Percentiles rank a stretch among this genome's conserved stretches.
These are phyloP conservation scores for Vitis vinifera DNA, from an alignment of 164 flowering plant species.

Conservation along the genomic window ASM3070453v1 NC_081809.1:9913001-9913500, in stretches of 20 bases:
- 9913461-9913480: not conserved
- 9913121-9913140: no score
- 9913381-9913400: slow-evolving; percentile 1
- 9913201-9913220: slow-evolving; percentile 16
- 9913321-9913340: slow-evolving; percentile 3
- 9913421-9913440: not conserved
- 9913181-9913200: not conserved
- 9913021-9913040: no score
- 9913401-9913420: not conserved
- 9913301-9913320: not conserved
- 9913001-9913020: no score
- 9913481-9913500: not conserved
- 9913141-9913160: no score
- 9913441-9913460: not conserved
- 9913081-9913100: no score
- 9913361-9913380: slow-evolving; percentile 6
- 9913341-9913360: slow-evolving; percentile 14
- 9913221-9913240: slow-evolving; percentile 19
- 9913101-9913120: no score
- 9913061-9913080: no score
- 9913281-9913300: slow-evolving; percentile 8
- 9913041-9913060: no score
- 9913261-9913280: slow-evolving; percentile 17
- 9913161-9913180: not conserved
- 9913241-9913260: slow-evolving; percentile 11